A percentile compares a stretch with the other conserved stretches of the same genome.
Conservation (phyloP, 2,329 filamentous ascomycete genomes). For the Dactylonectria estremocensis region DNA sequence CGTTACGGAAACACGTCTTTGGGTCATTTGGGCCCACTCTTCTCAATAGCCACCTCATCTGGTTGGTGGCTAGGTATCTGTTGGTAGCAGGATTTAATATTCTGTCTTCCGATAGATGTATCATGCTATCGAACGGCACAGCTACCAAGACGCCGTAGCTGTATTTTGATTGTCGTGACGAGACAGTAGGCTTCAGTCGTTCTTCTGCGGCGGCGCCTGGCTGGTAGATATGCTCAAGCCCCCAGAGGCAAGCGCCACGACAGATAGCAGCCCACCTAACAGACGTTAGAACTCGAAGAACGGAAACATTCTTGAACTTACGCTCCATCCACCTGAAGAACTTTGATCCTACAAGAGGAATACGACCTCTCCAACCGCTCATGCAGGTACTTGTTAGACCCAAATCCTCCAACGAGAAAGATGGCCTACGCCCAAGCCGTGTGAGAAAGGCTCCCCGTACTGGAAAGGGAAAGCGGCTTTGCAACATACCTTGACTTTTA, state of each 20-base stretch:
- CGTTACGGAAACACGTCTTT: not conserved
- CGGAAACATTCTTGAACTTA: not conserved
- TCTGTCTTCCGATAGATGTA: not conserved
- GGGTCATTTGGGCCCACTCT: not conserved
- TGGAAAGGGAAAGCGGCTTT: no score
- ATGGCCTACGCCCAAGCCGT: not conserved
- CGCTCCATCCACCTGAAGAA: constrained; percentile 15
- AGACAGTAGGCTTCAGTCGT: not conserved
- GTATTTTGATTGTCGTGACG: constrained; percentile 3
- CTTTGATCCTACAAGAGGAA: not conserved
- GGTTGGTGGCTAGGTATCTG: not conserved
- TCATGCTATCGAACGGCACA: not conserved
- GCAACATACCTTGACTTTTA: not conserved
- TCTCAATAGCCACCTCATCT: constrained; percentile 13
- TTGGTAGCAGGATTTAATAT: not conserved
- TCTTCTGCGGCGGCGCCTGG: not conserved
- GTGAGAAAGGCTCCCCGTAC: no score
- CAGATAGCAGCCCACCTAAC: constrained; percentile 7
- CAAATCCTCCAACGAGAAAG: constrained; percentile 5
- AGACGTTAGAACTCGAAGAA: not conserved
- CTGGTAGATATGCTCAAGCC: not conserved
- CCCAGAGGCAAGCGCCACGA: constrained; percentile 11
- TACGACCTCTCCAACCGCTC: not conserved
- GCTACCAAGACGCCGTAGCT: not conserved
- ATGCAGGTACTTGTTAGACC: constrained; percentile 7